Evolutionary conservation across 208 protist species (phyloP), one percentile per base, ranked within the genome.

Genomic region (Endotrypanum monterogeii): DNA sequence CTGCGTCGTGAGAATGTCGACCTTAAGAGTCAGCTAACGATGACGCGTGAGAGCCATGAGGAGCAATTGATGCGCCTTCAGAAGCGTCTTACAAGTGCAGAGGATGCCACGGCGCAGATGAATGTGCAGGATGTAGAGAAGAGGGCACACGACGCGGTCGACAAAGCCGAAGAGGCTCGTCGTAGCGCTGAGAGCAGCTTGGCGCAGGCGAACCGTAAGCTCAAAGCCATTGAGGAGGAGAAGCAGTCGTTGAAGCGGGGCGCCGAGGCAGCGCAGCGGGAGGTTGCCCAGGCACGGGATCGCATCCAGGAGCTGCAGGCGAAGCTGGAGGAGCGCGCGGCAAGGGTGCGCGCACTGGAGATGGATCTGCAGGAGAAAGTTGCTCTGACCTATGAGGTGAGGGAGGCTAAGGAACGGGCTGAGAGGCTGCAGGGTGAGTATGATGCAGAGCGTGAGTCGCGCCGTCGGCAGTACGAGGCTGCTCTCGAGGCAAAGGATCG

Each of bases 41-140:
- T 70, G 37, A 69, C 60, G 6, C 67, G 72, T 23, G 74, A 80
- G 28, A 66, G 52, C 23, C 82, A 93, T 60, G 89, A 82, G 58
- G 87, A 89, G 70, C 87, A 91, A 51, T 32, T 87, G 61, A 61
- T 75, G 70, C 82, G 79, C 1, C 67, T 89, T 48, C 79, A 78
- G 68, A 57, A 62, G 68, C 78, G 78, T 54, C 57, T 83, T 16
- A 67, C 71, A 6, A 70, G n/a, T 4, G 78, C 80, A 23, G 83
- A 87, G 73, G 87, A 76, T 67, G 74, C 76, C 7, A 68, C 73
- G 11, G 69, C 73, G 48, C 51, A 74, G 51, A 30, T 82, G 23
- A 76, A 76, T 37, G 51, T 74, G 55, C 83, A 72, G 37, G 84
- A 85, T 5, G 61, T 79, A 50, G 83, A 91, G 57, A 56, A 66